Evolutionary conservation across 2,329 filamentous ascomycete species (phyloP).

Genomic region (Mariannaea elegans): DNA sequence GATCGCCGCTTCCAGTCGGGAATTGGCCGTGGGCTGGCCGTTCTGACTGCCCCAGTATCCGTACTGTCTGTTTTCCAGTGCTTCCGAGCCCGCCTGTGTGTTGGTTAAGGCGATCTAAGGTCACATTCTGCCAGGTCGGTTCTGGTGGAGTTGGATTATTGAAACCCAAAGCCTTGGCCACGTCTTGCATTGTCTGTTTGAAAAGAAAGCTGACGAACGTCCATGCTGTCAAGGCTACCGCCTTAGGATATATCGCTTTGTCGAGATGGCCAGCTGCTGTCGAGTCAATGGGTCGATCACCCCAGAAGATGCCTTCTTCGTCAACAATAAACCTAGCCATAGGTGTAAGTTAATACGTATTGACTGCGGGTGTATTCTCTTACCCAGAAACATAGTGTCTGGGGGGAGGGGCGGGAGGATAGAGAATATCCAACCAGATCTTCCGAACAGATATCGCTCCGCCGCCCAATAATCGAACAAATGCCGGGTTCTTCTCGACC

Average conservation of each 20-base stretch:
- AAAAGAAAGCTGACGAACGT: conserved; percentile 59
- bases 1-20: conserved; percentile 36
- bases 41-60: conserved; percentile 35
- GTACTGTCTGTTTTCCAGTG: conserved; percentile 35
- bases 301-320: conserved; percentile 58
- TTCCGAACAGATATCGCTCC: conserved; percentile 58
- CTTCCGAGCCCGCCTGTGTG: conserved; percentile 33
- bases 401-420: conserved; percentile 66
- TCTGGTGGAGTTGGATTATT: conserved; percentile 36
- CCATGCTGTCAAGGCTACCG: conserved; percentile 60
- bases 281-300: conserved; percentile 58
- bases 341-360: conserved; percentile 31
- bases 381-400: conserved; percentile 69
- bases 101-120: conserved; percentile 42
- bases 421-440: conserved; percentile 70
- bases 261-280: conserved; percentile 54
- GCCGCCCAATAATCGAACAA: conserved; percentile 56
- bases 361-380: conserved; percentile 23
- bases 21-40: conserved; percentile 36
- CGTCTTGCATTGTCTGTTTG: conserved; percentile 53
- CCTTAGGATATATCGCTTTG: conserved; percentile 63
- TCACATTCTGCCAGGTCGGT: conserved; percentile 45
- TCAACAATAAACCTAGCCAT: conserved; percentile 57
- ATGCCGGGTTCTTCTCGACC: conserved; percentile 51
- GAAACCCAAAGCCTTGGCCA: conserved; percentile 58